Evolutionary conservation across 768 basidiomycete genomes (phyloP).

Genomic region (Xerocomus potaroensis): DNA sequence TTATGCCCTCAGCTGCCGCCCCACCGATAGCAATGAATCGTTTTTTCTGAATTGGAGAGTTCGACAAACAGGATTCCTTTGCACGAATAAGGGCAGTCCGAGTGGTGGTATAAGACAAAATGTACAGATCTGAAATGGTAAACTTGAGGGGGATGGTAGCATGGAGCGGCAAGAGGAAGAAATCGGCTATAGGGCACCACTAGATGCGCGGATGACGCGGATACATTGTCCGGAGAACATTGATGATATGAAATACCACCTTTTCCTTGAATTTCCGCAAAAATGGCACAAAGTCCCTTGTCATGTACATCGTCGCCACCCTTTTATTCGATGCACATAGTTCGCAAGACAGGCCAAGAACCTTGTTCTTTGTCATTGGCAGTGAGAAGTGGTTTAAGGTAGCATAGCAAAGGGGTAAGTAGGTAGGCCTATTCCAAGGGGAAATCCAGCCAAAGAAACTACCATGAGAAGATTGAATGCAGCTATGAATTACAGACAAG

Average conservation of each 20-base stretch:
- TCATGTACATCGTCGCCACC: background rate
- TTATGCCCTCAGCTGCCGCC: background rate
- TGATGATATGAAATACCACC: background rate
- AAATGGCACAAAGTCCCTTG: background rate
- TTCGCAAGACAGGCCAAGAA: no score
- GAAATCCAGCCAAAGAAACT: no score
- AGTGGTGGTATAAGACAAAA: background rate
- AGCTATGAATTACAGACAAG: no score
- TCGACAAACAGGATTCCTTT: background rate
- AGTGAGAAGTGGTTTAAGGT: no score
- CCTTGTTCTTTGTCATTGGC: no score
- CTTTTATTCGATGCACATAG: background rate
- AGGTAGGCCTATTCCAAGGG: no score
- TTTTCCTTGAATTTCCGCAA: background rate
- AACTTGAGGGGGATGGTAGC: background rate
- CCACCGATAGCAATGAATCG: conserved; percentile 2
- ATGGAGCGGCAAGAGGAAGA: background rate
- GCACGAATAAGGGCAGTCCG: background rate
- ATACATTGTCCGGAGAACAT: background rate
- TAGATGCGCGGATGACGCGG: background rate
- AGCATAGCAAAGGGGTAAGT: no score
- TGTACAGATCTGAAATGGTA: background rate
- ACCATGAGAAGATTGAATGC: no score
- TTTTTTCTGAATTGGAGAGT: background rate
- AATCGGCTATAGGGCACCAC: background rate